phyloP scores from a whole-genome alignment of 208 protist genomes.

The Endotrypanum monterogeii region DNA sequence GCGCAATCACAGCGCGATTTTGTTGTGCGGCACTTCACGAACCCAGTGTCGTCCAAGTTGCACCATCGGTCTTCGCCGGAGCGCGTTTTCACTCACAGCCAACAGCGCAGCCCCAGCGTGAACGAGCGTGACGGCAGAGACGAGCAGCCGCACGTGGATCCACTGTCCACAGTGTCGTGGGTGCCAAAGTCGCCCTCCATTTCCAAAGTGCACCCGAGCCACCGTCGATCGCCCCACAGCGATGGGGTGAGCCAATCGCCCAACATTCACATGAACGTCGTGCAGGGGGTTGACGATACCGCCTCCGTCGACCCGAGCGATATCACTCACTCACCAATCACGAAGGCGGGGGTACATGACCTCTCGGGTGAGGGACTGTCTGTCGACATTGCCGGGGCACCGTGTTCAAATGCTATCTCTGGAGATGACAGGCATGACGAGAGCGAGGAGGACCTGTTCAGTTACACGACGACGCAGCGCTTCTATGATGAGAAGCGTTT shows the following conservation, averaged over 20 bases:
- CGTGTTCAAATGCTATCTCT: background rate
- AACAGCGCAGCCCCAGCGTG: background rate
- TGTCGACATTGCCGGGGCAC: background rate
- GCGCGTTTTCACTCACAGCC: background rate
- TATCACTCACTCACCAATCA: constrained; percentile 16
- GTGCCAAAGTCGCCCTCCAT: background rate
- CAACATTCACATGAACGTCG: background rate
- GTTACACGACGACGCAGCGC: constrained; percentile 75
- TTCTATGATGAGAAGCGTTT: constrained; percentile 72
- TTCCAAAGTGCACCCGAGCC: background rate
- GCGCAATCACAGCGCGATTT: background rate
- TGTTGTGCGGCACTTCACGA: constrained; percentile 12
- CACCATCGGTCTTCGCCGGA: background rate
- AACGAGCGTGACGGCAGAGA: background rate
- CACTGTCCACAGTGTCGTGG: background rate
- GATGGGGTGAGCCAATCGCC: background rate
- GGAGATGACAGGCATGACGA: constrained; percentile 20
- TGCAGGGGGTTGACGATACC: background rate
- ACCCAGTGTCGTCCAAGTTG: constrained; percentile 3
- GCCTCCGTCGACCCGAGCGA: constrained; percentile 5
- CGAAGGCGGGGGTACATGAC: constrained; percentile 11
- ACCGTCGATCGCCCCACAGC: background rate
- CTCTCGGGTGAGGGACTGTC: constrained; percentile 10
- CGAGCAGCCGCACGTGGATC: constrained; percentile 12
- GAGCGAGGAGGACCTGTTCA: constrained; percentile 44